phyloP scores from a whole-genome alignment of 345 rosid species.

The Eucalyptus microcorys region DNA sequence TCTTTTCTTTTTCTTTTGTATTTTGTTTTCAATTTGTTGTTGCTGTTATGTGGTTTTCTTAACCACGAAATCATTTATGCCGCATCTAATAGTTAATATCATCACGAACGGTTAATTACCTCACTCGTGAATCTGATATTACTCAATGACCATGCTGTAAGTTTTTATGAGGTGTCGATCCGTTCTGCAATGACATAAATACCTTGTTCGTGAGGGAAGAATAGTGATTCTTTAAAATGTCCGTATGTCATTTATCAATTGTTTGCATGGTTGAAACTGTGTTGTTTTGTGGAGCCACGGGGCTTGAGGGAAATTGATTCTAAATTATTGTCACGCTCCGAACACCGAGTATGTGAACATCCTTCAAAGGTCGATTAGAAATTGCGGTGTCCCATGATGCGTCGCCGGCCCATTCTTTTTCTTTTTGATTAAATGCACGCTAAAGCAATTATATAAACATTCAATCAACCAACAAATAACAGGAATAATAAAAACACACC shows the following conservation, averaged over 20 bases:
- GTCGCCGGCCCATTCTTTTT: no score
- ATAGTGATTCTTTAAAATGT: not conserved
- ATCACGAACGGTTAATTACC: not conserved
- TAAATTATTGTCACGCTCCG: accelerated
- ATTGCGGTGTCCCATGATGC: accelerated
- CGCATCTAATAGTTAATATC: not conserved
- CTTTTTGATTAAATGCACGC: no score
- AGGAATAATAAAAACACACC: no score
- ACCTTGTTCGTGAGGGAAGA: not conserved
- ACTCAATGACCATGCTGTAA: not conserved
- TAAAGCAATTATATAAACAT: no score
- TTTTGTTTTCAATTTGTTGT: not conserved
- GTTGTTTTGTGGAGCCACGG: not conserved
- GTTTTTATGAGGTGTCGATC: not conserved
- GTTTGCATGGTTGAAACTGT: not conserved
- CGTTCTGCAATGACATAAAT: not conserved
- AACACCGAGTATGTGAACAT: accelerated
- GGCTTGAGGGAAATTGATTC: not conserved
- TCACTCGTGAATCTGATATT: not conserved
- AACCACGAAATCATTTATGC: not conserved
- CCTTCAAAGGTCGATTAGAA: no score
- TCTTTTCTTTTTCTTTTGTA: no score
- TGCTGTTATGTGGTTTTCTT: not conserved
- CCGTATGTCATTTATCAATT: not conserved
- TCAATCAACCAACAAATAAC: no score